Base-by-base conservation (phyloP, 768 basidiomycete genomes). In the Agaricus subrufescens region DNA sequence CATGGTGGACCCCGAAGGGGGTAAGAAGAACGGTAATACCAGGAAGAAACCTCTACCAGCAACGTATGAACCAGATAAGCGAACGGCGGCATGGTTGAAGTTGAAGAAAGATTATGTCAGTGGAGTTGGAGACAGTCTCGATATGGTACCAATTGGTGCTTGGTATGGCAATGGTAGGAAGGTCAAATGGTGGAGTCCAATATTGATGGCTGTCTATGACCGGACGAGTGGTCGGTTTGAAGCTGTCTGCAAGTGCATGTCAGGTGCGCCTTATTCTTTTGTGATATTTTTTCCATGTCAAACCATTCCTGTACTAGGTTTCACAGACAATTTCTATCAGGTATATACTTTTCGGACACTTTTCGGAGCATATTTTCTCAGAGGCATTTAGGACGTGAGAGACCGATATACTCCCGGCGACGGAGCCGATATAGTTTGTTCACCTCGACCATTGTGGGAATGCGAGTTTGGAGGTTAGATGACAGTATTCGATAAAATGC, bases 151-250 rank as follows among this genome's bases (percentile, higher is more conserved):
- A 29, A 73, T 89, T 51, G 87, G 84, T 47, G 94, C 91, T 44
- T 95, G 91, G 90, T 84, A 93, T 72, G 94, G 93, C 46, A 89
- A 86, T 65, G 94, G 94, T 31, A 74, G 93, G 37, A 97, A 96
- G 71, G 86, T 85, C 14, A 79, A 82, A 46, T 96, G 94, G 94
- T 97, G 91, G 90, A 90, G 87, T 60, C 94, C 94, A 1, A 82
- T 96, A 61, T 74, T 97, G 4, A 76, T 95, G 45, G 92, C 85
- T 12, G 71, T 87, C 40, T 86, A 87, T 79, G 85, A 94, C 64
- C 71, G 81, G 23, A 74, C 78, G 56, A 74, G 71, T 8, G 87
- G 83, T 29, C 78, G 71, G 54, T 71, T 85, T 53, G 84, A 91
- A 44, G 93, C 89, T 2, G 79, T 94, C 15, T 93, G 91, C 69